phyloP scores from a whole-genome alignment of 805 yeast species.

The Candida morakotiae region DNA sequence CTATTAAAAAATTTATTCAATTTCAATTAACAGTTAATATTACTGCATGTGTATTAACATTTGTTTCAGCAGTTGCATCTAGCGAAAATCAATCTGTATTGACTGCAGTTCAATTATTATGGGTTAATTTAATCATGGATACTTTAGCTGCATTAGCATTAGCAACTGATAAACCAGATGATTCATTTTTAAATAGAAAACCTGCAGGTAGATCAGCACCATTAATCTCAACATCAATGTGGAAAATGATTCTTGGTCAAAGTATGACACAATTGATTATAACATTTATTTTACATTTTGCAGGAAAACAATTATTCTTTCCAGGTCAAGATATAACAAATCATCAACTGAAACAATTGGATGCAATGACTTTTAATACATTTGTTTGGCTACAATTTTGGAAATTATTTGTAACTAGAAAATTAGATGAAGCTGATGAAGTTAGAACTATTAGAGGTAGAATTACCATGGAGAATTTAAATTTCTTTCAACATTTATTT shows the following conservation, averaged over 20 bases:
- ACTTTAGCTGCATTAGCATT: constrained; percentile 95
- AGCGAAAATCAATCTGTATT: constrained; percentile 77
- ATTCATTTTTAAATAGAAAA: constrained; percentile 66
- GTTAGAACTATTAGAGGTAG: constrained; percentile 54
- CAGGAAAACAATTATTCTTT: constrained; percentile 57
- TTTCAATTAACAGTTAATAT: constrained; percentile 95
- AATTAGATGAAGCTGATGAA: constrained; percentile 83
- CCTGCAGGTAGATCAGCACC: constrained; percentile 83
- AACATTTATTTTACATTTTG: constrained; percentile 79
- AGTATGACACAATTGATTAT: constrained; percentile 71
- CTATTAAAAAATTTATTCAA: constrained; percentile 93
- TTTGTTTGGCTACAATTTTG: constrained; percentile 98
- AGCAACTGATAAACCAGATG: constrained; percentile 96
- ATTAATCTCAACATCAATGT: constrained; percentile 85
- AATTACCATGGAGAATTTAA: constrained; percentile 60
- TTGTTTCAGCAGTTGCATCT: constrained; percentile 88
- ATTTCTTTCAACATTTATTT: constrained; percentile 77
- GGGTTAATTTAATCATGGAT: constrained; percentile 99
- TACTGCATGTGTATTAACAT: constrained; percentile 93
- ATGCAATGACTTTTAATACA: constrained; percentile 88
- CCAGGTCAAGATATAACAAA: constrained; percentile 19
- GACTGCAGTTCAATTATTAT: constrained; percentile 93
- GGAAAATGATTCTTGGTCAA: constrained; percentile 97
- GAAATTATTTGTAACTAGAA: constrained; percentile 85
- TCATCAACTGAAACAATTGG: constrained; percentile 55